phyloP scores from a whole-genome alignment of 148 eudicot species.

The Cornus florida region DNA sequence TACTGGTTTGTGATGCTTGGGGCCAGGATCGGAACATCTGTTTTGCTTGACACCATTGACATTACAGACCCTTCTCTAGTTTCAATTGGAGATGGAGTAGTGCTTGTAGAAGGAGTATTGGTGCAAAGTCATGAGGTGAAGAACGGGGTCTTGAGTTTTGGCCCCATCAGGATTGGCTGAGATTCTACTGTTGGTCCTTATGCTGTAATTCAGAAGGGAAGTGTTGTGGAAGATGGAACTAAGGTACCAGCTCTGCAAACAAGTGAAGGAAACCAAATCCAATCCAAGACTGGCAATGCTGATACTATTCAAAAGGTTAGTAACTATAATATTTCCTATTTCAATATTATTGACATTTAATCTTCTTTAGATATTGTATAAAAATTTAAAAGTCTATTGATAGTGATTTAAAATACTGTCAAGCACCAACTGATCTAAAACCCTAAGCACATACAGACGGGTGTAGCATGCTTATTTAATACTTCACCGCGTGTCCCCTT shows the following conservation, averaged over 20 bases:
- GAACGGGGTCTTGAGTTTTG: not conserved
- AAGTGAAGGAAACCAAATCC: not conserved
- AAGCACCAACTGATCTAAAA: no score
- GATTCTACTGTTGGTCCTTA: not conserved
- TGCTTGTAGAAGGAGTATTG: not conserved
- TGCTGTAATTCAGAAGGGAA: not conserved
- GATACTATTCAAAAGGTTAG: not conserved
- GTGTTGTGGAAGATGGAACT: not conserved
- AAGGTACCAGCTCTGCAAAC: not conserved
- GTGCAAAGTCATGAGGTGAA: not conserved
- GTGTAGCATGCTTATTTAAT: no score
- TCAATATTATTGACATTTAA: not conserved
- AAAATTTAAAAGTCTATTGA: not conserved
- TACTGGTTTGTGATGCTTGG: slow-evolving; percentile 1
- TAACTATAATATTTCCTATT: not conserved
- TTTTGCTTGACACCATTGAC: not conserved
- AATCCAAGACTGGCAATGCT: not conserved
- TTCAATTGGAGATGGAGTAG: not conserved
- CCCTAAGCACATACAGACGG: no score
- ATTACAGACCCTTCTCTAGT: not conserved
- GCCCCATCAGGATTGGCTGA: not conserved
- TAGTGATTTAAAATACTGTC: no score
- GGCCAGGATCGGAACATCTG: not conserved
- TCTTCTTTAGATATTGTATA: not conserved
- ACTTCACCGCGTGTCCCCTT: no score